Evolutionary conservation across 2,329 filamentous ascomycete species (phyloP).

Genomic region (Exserohilum turcica): DNA sequence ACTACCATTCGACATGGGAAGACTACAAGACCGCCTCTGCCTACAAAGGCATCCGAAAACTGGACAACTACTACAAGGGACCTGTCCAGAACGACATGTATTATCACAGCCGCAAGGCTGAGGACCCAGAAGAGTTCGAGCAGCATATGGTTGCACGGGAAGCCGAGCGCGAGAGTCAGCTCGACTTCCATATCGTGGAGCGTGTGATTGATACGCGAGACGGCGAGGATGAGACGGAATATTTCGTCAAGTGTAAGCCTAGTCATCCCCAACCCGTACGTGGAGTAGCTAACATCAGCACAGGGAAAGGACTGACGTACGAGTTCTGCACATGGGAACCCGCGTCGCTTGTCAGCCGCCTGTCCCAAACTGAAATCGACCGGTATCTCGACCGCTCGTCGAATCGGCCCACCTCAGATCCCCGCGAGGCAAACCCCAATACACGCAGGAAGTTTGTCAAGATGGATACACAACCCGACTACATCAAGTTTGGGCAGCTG

Average conservation of each 20-base stretch:
- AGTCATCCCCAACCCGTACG: constrained; percentile 7
- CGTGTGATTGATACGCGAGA: constrained; percentile 84
- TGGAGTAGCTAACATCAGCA: constrained; percentile 27
- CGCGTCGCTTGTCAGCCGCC: constrained; percentile 72
- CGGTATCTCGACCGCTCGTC: constrained; percentile 84
- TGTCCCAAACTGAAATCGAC: constrained; percentile 89
- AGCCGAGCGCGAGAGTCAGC: constrained; percentile 82
- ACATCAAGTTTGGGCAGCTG: constrained; percentile 82
- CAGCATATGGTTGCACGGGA: constrained; percentile 96
- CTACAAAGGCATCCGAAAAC: constrained; percentile 82
- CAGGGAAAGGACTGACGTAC: constrained; percentile 84
- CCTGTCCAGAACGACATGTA: constrained; percentile 79
- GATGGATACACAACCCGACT: constrained; percentile 82
- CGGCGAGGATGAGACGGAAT: constrained; percentile 80
- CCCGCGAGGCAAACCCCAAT: constrained; percentile 73
- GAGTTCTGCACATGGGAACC: constrained; percentile 94
- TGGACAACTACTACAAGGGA: constrained; percentile 95
- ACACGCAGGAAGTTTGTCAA: constrained; percentile 61
- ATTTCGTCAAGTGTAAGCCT: constrained; percentile 82
- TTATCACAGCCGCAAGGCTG: constrained; percentile 59
- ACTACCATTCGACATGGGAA: constrained; percentile 97
- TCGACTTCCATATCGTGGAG: constrained; percentile 91
- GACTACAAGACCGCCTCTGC: constrained; percentile 72
- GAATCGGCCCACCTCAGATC: constrained; percentile 79
- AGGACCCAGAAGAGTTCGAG: constrained; percentile 82